Conservation (phyloP, 1,139 yeast species). For the Nakaseomyces nivariensis region DNA sequence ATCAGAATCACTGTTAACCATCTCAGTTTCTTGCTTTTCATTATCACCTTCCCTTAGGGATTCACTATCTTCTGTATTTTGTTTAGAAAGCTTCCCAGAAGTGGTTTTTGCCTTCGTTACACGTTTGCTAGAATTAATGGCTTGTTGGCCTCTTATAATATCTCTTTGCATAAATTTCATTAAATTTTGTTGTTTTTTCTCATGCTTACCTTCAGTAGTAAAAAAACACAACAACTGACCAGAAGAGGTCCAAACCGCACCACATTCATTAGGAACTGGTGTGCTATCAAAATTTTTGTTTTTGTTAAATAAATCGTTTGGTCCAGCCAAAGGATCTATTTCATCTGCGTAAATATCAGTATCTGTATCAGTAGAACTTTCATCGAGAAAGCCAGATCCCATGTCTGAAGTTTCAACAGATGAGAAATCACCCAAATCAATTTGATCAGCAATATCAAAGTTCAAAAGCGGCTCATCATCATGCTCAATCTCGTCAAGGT, state of each 20-base stretch:
- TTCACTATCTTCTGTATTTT: not conserved
- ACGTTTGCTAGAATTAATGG: not conserved
- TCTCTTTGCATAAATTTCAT: slow-evolving; percentile 38
- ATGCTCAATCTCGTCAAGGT: slow-evolving; percentile 33
- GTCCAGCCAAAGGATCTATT: slow-evolving; percentile 10
- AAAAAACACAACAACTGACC: slow-evolving; percentile 81
- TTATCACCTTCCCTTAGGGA: not conserved
- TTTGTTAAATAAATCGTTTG: slow-evolving; percentile 12
- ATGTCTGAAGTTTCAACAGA: slow-evolving; percentile 26
- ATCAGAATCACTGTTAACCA: slow-evolving; percentile 24
- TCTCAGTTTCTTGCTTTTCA: not conserved
- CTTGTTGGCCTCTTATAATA: slow-evolving; percentile 11
- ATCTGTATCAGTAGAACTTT: slow-evolving; percentile 18
- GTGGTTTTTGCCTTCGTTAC: slow-evolving; percentile 1
- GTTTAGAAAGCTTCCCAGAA: not conserved
- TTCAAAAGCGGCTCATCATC: slow-evolving; percentile 22
- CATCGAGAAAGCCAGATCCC: slow-evolving; percentile 21
- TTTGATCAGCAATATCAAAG: slow-evolving; percentile 24
- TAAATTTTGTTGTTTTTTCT: slow-evolving; percentile 30
- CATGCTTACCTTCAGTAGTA: slow-evolving; percentile 41
- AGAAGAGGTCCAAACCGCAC: slow-evolving; percentile 75
- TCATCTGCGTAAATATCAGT: slow-evolving; percentile 23
- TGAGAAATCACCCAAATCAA: slow-evolving; percentile 24
- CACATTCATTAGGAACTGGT: slow-evolving; percentile 88
- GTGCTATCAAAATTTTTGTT: slow-evolving; percentile 56